Conservation (phyloP, 2,329 filamentous ascomycete species). For the Claviceps sp. region DNA sequence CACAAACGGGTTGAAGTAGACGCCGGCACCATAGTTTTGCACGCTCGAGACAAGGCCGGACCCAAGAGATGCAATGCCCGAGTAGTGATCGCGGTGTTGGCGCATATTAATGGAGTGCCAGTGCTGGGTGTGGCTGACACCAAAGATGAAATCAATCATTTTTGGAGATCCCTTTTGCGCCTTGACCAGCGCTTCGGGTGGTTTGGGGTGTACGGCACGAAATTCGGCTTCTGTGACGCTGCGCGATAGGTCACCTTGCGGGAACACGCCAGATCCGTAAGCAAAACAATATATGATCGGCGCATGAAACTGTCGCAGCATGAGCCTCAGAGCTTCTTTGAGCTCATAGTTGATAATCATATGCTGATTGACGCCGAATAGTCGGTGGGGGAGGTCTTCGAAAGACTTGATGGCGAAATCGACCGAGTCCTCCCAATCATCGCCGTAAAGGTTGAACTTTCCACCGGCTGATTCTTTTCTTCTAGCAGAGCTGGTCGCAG, state of each 20-base stretch:
- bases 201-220: conserved; percentile 63
- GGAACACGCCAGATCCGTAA: conserved; percentile 93
- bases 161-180: conserved; percentile 81
- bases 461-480: conserved; percentile 15
- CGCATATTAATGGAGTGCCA: conserved; percentile 90
- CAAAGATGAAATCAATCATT: conserved; percentile 98
- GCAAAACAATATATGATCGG: conserved; percentile 95
- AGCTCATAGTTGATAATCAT: conserved; percentile 94
- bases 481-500: conserved; percentile 2
- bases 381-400: conserved; percentile 30
- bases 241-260: conserved; percentile 48
- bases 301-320: conserved; percentile 82
- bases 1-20: conserved; percentile 95
- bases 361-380: conserved; percentile 89
- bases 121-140: conserved; percentile 85
- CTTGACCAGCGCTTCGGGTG: conserved; percentile 66
- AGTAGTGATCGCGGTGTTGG: conserved; percentile 88
- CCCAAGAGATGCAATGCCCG: conserved; percentile 66
- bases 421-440: conserved; percentile 30
- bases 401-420: conserved; percentile 30
- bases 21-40: conserved; percentile 86
- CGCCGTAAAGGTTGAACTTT: conserved; percentile 24
- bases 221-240: conserved; percentile 42
- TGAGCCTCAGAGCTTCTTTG: conserved; percentile 75
- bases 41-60: conserved; percentile 75